These are phyloP conservation scores for Tulasnella sp. DNA, from an alignment of 768 basidiomycete species.

Conservation along the genomic window DNA sequence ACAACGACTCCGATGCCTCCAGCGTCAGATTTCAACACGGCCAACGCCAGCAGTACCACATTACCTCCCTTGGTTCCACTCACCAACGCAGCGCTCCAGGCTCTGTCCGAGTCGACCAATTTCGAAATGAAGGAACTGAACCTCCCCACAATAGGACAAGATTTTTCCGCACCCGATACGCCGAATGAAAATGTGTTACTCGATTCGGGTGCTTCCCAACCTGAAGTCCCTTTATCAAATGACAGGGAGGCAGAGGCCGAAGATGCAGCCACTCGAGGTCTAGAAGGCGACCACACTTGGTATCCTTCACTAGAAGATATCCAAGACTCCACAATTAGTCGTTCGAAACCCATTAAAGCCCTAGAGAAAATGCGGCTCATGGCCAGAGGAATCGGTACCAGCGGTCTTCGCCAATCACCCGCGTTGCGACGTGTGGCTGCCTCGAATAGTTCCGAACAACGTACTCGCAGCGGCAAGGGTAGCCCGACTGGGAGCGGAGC, in stretches of 20 bases:
- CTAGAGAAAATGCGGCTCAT: conserved; percentile 47
- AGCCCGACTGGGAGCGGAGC: not conserved
- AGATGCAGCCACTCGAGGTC: not conserved
- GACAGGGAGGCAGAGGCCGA: not conserved
- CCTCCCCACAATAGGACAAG: conserved; percentile 1
- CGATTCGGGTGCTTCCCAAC: not conserved
- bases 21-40: not conserved
- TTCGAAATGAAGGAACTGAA: not conserved
- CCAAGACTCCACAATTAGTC: conserved; percentile 56
- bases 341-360: conserved; percentile 54
- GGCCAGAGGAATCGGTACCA: conserved; percentile 27
- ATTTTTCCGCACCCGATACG: not conserved
- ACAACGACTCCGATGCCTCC: conserved; percentile 6
- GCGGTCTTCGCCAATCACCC: conserved; percentile 20
- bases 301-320: conserved; percentile 44
- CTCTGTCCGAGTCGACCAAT: not conserved
- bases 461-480: not conserved
- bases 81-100: conserved; percentile 12
- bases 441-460: not conserved
- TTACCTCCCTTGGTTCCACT: conserved; percentile 11
- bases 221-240: too few relatives aligned
- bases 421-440: not conserved
- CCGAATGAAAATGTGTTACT: not conserved
- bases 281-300: conserved; percentile 29
- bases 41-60: not conserved